These are phyloP conservation scores for Penicillium sp. DNA, from an alignment of 2,329 filamentous ascomycete genomes.

Conservation along the genomic window DNA sequence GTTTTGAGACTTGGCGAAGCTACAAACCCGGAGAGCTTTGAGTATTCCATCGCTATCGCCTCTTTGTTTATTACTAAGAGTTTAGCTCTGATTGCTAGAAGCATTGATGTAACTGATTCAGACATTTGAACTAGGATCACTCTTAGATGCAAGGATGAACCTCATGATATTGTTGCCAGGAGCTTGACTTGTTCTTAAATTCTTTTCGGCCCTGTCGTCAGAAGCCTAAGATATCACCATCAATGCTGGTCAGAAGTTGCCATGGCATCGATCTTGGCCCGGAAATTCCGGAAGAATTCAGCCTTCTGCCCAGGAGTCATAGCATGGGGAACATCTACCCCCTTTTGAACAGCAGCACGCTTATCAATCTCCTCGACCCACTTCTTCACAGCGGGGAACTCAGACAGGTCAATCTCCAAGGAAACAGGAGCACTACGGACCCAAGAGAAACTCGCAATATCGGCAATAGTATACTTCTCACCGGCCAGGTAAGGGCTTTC, in stretches of 20 bases:
- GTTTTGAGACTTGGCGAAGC: conserved; percentile 41
- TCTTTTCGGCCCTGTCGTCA: not conserved
- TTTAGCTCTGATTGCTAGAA: not conserved
- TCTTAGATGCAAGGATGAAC: not conserved
- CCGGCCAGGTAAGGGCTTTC: conserved; percentile 47
- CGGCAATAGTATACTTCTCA: conserved; percentile 48
- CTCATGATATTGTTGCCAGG: not conserved
- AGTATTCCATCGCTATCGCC: not conserved
- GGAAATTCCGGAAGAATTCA: conserved; percentile 13
- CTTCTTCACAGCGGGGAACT: conserved; percentile 33
- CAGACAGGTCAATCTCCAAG: conserved; percentile 31
- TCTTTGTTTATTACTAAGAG: not conserved
- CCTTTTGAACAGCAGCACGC: conserved; percentile 32
- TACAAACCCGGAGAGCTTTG: conserved; percentile 37
- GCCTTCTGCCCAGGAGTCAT: conserved; percentile 12
- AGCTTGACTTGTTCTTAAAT: not conserved
- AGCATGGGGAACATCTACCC: conserved; percentile 17
- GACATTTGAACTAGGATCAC: not conserved
- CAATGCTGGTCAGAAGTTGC: conserved; percentile 22
- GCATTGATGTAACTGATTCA: not conserved
- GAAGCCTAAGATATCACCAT: not conserved
- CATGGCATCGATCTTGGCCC: conserved; percentile 24
- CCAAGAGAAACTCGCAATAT: conserved; percentile 49
- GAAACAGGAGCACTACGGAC: conserved; percentile 25
- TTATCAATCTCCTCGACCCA: conserved; percentile 31